A percentile compares a stretch with the other conserved stretches of the same genome.
Evolutionary conservation across 2,329 filamentous ascomycete species (phyloP).

Genomic region (Phyllachora maydis): DNA sequence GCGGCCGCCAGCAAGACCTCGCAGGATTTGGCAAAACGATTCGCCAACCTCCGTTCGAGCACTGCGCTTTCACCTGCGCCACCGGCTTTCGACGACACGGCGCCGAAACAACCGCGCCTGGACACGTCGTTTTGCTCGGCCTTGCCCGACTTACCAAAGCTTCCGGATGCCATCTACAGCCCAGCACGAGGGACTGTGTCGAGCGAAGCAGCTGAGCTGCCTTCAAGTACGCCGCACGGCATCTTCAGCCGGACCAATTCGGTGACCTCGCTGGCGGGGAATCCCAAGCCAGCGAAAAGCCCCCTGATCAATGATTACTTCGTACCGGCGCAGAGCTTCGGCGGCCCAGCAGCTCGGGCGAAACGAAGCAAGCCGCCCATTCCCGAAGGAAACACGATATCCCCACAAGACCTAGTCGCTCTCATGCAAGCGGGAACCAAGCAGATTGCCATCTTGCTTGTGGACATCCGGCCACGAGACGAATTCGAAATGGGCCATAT

Average conservation of each 20-base stretch:
- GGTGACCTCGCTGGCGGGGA: slow-evolving; percentile 13
- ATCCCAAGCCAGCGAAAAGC: slow-evolving; percentile 7
- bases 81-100: slow-evolving; percentile 10
- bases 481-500: slow-evolving; percentile 83
- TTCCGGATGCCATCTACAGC: slow-evolving; percentile 58
- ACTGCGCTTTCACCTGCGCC: slow-evolving; percentile 8
- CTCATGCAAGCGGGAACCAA: slow-evolving; percentile 35
- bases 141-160: slow-evolving; percentile 41
- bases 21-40: slow-evolving; percentile 32
- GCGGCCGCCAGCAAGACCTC: slow-evolving; percentile 11
- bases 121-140: slow-evolving; percentile 27
- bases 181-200: slow-evolving; percentile 54
- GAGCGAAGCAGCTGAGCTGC: slow-evolving; percentile 41
- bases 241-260: slow-evolving; percentile 41
- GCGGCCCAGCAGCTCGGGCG: slow-evolving; percentile 10
- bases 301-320: slow-evolving; percentile 12
- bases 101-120: slow-evolving; percentile 21
- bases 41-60: slow-evolving; percentile 29
- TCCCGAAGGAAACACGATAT: slow-evolving; percentile 36
- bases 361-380: slow-evolving; percentile 19
- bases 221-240: slow-evolving; percentile 41
- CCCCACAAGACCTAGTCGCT: slow-evolving; percentile 47
- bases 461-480: slow-evolving; percentile 66
- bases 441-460: slow-evolving; percentile 49
- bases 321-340: slow-evolving; percentile 10